These are phyloP conservation scores for Ogataea allantospora DNA, from an alignment of 805 yeast genomes.

Conservation along the genomic window DNA sequence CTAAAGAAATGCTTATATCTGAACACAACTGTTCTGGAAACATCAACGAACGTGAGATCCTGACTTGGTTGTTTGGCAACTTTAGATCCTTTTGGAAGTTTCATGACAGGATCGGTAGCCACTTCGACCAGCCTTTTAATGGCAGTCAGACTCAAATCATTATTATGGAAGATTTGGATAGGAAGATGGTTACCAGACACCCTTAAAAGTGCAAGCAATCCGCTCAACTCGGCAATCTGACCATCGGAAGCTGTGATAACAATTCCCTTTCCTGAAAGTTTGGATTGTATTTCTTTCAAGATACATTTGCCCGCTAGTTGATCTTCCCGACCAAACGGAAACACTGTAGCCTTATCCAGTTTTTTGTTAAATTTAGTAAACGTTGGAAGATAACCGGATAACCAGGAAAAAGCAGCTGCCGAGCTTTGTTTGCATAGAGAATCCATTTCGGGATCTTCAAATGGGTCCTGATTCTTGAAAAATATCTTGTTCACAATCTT, in stretches of 20 bases:
- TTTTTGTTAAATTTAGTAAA: slow-evolving; percentile 36
- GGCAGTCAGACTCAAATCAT: slow-evolving; percentile 37
- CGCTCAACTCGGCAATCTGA: slow-evolving; percentile 46
- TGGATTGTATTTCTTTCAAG: slow-evolving; percentile 29
- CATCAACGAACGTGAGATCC: slow-evolving; percentile 35
- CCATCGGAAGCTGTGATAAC: slow-evolving; percentile 50
- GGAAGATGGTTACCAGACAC: slow-evolving; percentile 51
- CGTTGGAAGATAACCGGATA: slow-evolving; percentile 38
- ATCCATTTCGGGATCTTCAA: slow-evolving; percentile 9
- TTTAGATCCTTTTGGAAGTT: slow-evolving; percentile 24
- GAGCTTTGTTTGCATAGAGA: slow-evolving; percentile 19
- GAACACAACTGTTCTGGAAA: slow-evolving; percentile 28
- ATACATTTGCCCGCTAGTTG: slow-evolving; percentile 21
- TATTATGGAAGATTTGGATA: slow-evolving; percentile 44
- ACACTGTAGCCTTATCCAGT: slow-evolving; percentile 9
- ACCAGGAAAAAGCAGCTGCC: slow-evolving; percentile 40
- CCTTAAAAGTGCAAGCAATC: slow-evolving; percentile 48
- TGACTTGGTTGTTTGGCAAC: slow-evolving; percentile 25
- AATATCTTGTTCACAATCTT: slow-evolving; percentile 28
- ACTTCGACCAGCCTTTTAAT: slow-evolving; percentile 35
- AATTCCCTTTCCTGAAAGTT: slow-evolving; percentile 48
- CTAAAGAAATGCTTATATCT: slow-evolving; percentile 26
- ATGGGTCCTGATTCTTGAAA: slow-evolving; percentile 13
- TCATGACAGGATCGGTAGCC: slow-evolving; percentile 35
- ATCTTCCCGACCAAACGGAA: slow-evolving; percentile 16